Evolutionary conservation across 2,329 filamentous ascomycete genomes (phyloP).

Genomic region (Tolypocladium ovalisporum): DNA sequence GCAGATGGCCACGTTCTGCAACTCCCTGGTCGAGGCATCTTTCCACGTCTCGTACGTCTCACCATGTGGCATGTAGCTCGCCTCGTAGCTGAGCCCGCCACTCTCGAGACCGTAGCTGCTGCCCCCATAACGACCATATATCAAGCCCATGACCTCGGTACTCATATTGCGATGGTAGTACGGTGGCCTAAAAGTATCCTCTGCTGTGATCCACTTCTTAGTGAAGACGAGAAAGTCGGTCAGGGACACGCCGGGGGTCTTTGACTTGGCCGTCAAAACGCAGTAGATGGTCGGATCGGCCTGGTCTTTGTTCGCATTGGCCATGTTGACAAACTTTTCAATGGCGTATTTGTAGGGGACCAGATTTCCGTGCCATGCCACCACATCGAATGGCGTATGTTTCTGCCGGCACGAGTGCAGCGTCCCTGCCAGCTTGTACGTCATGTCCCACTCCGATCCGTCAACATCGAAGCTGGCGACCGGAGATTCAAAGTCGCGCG

Average conservation of each 20-base stretch:
- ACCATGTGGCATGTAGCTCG: conserved; percentile 24
- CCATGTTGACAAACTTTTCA: conserved; percentile 46
- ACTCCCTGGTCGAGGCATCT: conserved; percentile 14
- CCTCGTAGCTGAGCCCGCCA: conserved; percentile 21
- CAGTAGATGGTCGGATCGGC: conserved; percentile 57
- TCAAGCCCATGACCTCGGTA: conserved; percentile 45
- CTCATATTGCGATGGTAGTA: conserved; percentile 55
- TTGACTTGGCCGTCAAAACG: conserved; percentile 49
- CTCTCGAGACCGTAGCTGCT: conserved; percentile 15
- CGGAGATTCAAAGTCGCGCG: conserved; percentile 54
- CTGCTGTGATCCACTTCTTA: conserved; percentile 52
- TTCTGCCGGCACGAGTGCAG: conserved; percentile 50
- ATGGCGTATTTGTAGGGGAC: conserved; percentile 48
- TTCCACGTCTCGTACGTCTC: conserved; percentile 20
- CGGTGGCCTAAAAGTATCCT: conserved; percentile 51
- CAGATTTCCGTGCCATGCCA: conserved; percentile 63
- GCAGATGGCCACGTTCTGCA: conserved; percentile 9
- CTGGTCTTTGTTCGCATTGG: conserved; percentile 49
- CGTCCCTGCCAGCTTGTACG: conserved; percentile 51
- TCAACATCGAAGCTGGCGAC: conserved; percentile 48
- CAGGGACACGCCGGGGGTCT: conserved; percentile 39
- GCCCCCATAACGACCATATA: conserved; percentile 24
- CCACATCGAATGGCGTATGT: conserved; percentile 60
- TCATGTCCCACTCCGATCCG: conserved; percentile 42
- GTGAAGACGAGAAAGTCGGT: conserved; percentile 60